These are phyloP conservation scores for Solanum lycopersicoides DNA, from an alignment of 257 asterid genomes.

Conservation along the genomic window DNA sequence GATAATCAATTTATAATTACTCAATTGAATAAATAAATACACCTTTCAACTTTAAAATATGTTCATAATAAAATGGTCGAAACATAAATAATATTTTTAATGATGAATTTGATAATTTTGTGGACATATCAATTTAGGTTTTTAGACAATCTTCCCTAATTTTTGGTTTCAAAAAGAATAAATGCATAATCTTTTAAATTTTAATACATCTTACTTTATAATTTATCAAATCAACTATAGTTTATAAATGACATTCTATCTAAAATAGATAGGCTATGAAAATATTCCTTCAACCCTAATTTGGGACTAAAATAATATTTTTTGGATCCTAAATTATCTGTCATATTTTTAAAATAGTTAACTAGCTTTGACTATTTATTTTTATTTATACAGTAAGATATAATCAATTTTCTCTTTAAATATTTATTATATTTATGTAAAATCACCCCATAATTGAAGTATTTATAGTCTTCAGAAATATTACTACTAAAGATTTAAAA, in stretches of 20 bases:
- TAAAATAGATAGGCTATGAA: background rate
- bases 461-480: background rate
- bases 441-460: background rate
- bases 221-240: background rate
- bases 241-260: background rate
- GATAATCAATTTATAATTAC: too few relatives aligned
- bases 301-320: background rate
- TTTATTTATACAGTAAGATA: background rate
- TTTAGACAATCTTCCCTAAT: background rate
- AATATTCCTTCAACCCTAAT: background rate
- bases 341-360: background rate
- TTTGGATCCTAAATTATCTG: background rate
- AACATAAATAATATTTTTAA: too few relatives aligned
- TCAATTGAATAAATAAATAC: rapidly evolving
- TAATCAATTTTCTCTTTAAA: background rate
- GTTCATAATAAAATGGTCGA: too few relatives aligned
- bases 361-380: background rate
- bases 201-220: background rate
- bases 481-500: background rate
- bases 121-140: background rate
- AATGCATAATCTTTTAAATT: background rate
- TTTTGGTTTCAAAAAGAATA: background rate
- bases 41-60: too few relatives aligned
- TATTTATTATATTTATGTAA: background rate
- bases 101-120: background rate